These are phyloP conservation scores for Colletotrichum melonis DNA, from an alignment of 2,329 filamentous ascomycete genomes.

Conservation along the genomic window DNA sequence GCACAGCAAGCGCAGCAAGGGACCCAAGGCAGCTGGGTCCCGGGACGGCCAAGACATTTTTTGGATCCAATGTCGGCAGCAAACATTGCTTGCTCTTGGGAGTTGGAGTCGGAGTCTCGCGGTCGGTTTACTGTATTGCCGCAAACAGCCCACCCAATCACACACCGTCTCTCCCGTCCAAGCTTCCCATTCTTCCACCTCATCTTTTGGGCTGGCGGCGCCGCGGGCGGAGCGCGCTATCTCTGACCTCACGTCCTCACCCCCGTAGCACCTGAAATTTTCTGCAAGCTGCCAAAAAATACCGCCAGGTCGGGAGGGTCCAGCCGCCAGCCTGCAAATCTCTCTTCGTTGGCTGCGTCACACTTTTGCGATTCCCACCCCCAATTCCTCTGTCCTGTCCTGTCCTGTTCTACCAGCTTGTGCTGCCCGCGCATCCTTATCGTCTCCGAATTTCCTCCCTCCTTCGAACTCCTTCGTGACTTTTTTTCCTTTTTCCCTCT, in stretches of 20 bases:
- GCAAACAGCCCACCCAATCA: constrained; percentile 19
- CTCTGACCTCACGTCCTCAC: constrained; percentile 36
- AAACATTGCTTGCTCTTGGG: too few relatives aligned
- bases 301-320: constrained; percentile 31
- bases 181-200: constrained; percentile 11
- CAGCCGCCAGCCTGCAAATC: constrained; percentile 33
- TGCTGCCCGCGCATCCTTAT: constrained; percentile 32
- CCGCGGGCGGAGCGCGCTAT: constrained; percentile 26
- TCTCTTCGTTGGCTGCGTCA: constrained; percentile 27
- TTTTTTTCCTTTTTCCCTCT: constrained; percentile 14
- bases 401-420: not conserved
- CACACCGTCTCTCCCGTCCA: not conserved
- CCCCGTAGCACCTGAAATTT: constrained; percentile 35
- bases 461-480: not conserved
- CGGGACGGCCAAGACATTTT: constrained; percentile 12
- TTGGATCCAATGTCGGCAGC: too few relatives aligned
- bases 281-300: constrained; percentile 29
- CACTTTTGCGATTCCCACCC: constrained; percentile 7
- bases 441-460: constrained; percentile 32
- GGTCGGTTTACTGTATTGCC: constrained; percentile 4
- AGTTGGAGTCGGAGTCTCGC: not conserved
- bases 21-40: not conserved
- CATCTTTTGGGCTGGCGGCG: not conserved
- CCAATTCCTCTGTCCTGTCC: not conserved
- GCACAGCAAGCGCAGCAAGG: too few relatives aligned